phyloP scores from a whole-genome alignment of 2,329 filamentous ascomycete species.

The Rhynchosporium agropyri region DNA sequence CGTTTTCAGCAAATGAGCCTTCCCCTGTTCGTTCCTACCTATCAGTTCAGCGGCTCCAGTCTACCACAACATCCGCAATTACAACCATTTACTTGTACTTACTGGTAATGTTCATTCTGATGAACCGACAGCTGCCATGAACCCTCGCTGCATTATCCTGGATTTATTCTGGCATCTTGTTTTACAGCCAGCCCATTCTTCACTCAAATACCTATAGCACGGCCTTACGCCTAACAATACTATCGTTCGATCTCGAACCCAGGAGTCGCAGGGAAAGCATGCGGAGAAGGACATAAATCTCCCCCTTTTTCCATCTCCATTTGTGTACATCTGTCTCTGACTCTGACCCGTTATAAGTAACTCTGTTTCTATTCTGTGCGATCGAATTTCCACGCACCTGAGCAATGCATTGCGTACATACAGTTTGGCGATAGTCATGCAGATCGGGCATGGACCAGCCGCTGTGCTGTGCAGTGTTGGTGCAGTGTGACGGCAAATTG shows the following conservation, averaged over 20 bases:
- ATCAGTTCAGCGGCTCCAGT: background rate
- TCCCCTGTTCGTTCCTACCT: background rate
- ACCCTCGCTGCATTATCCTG: background rate
- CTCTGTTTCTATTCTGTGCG: slow-evolving; percentile 10
- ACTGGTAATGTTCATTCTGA: too few species aligned
- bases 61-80: slow-evolving; percentile 19
- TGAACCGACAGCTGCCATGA: too few species aligned
- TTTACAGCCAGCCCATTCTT: slow-evolving; percentile 10
- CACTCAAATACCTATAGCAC: slow-evolving; percentile 17
- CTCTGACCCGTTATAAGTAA: background rate
- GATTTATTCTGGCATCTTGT: background rate
- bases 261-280: slow-evolving; percentile 4
- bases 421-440: slow-evolving; percentile 23
- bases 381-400: slow-evolving; percentile 27
- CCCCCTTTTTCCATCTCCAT: slow-evolving; percentile 10
- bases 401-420: slow-evolving; percentile 22
- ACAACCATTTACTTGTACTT: background rate
- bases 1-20: slow-evolving; percentile 11
- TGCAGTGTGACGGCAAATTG: slow-evolving; percentile 22
- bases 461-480: slow-evolving; percentile 32
- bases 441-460: slow-evolving; percentile 29
- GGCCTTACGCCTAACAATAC: slow-evolving; percentile 21
- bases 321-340: slow-evolving; percentile 14
- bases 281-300: slow-evolving; percentile 31
- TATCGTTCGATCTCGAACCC: slow-evolving; percentile 13